These are phyloP conservation scores for Ilyonectria mors-panacis DNA, from an alignment of 2,329 filamentous ascomycete genomes.

Conservation along the genomic window DNA sequence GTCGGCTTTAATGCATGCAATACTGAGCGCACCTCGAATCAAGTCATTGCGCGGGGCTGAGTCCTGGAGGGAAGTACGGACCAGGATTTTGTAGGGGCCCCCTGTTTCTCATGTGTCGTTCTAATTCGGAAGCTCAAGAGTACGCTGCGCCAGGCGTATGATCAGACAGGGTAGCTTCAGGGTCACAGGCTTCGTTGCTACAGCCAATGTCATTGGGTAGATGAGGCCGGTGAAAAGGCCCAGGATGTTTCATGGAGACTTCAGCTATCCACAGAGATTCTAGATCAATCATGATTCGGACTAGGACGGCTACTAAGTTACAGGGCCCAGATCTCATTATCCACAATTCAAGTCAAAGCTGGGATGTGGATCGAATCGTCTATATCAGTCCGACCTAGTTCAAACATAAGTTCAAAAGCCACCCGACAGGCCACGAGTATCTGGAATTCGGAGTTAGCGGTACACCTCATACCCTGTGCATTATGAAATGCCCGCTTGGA, in stretches of 20 bases:
- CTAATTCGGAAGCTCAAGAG: not conserved
- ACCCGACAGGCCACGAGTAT: not conserved
- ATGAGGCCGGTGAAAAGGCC: not conserved
- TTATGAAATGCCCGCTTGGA: no score
- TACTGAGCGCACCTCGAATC: no score
- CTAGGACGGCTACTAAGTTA: not conserved
- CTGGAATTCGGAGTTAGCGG: not conserved
- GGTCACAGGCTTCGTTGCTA: not conserved
- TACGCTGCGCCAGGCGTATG: not conserved
- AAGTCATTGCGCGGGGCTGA: not conserved
- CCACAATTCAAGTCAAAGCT: not conserved
- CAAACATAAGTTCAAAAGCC: not conserved
- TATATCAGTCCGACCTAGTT: not conserved
- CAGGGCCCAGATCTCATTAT: not conserved
- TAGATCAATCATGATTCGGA: not conserved
- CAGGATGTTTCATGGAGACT: not conserved
- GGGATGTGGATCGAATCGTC: not conserved
- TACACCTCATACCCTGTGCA: not conserved
- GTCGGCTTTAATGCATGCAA: no score
- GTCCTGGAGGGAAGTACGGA: not conserved
- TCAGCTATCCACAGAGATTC: not conserved
- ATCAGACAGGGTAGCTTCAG: not conserved
- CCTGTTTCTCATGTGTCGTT: not conserved
- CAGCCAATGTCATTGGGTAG: not conserved
- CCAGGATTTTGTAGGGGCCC: not conserved